A percentile compares a stretch with the other conserved stretches of the same genome.
phyloP scores from a whole-genome alignment of 2,329 filamentous ascomycete species.

The Penicillium sp. region DNA sequence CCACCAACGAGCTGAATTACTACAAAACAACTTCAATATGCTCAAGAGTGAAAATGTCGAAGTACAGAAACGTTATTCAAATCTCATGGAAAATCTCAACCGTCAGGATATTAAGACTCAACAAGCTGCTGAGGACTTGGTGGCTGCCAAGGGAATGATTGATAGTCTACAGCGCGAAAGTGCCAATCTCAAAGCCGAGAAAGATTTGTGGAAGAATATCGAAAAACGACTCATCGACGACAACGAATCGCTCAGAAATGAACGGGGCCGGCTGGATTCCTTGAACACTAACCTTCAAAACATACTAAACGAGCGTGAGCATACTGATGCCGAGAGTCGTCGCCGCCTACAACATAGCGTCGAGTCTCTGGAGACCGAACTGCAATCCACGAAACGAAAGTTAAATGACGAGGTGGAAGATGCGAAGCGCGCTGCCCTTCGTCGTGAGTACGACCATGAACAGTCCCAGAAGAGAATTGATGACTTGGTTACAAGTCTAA shows the following conservation, averaged over 20 bases:
- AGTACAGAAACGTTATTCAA: slow-evolving; percentile 75
- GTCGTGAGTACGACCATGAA: slow-evolving; percentile 85
- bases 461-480: slow-evolving; percentile 90
- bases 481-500: slow-evolving; percentile 75
- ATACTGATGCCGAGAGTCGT: slow-evolving; percentile 74
- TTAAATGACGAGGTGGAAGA: slow-evolving; percentile 80
- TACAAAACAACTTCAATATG: slow-evolving; percentile 81
- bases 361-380: slow-evolving; percentile 74
- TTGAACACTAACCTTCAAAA: slow-evolving; percentile 81
- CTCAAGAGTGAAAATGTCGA: slow-evolving; percentile 81
- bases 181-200: slow-evolving; percentile 90
- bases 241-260: slow-evolving; percentile 77
- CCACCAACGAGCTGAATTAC: slow-evolving; percentile 79
- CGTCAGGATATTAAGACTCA: slow-evolving; percentile 88
- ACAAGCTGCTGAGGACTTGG: slow-evolving; percentile 86
- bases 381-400: slow-evolving; percentile 75
- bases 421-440: slow-evolving; percentile 72
- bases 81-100: slow-evolving; percentile 74
- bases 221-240: slow-evolving; percentile 84
- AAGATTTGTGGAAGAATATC: slow-evolving; percentile 89
- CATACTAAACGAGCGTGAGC: slow-evolving; percentile 85
- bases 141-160: slow-evolving; percentile 74
- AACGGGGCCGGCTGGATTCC: slow-evolving; percentile 77
- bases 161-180: slow-evolving; percentile 89
- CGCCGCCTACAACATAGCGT: slow-evolving; percentile 74